Evolutionary conservation across 805 yeast genomes (phyloP), one percentile per base, ranked within the genome.

Genomic region (Candida orba): DNA sequence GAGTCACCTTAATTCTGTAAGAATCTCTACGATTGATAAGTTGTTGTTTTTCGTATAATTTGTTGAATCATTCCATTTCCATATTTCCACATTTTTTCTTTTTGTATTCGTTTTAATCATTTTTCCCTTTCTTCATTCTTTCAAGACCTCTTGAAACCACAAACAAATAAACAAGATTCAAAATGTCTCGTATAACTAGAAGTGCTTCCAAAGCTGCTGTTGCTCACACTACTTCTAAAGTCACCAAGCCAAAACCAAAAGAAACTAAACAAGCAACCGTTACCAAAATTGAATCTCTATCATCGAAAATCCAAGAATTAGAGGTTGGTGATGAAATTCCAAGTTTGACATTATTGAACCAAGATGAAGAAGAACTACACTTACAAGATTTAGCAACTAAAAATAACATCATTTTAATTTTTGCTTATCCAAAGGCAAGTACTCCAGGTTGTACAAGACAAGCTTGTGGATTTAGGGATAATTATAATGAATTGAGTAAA

Each of bases 391-490:
- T 69, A 40, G 69, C 68, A 8, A 51, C 54, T 17, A 63, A 63
- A 8, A 68, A 75, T 32, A 63, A 68, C 17, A 64, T 78, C 13
- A 71, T 80, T 25, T 68, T 80, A 18, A 66, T 78, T 23, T 78
- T 81, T 63, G 84, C 95, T 17, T 91, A 90, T 59, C 98, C 98
- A 42, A 82, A 75, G 58, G 98, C 98, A 0, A 79, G 84, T 23
- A 91, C 98, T 1, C 96, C 96, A 1, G 99, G 99, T 4, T 93
- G 99, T 64, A 91, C 99, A 1, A 76, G 88, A 54, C 99, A 91
- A 66, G 97, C 90, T 3, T 76, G 84, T 60, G 96, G 96, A 0
- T 93, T 84, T 61, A 79, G 93, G 54, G 81, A 77, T 51, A 77
- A 77, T 53, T 81, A 66, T 60, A 68, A 72, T 3, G 67, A 72